phyloP scores from a whole-genome alignment of 2,329 filamentous ascomycete species.

The Alternaria brassicicola region DNA sequence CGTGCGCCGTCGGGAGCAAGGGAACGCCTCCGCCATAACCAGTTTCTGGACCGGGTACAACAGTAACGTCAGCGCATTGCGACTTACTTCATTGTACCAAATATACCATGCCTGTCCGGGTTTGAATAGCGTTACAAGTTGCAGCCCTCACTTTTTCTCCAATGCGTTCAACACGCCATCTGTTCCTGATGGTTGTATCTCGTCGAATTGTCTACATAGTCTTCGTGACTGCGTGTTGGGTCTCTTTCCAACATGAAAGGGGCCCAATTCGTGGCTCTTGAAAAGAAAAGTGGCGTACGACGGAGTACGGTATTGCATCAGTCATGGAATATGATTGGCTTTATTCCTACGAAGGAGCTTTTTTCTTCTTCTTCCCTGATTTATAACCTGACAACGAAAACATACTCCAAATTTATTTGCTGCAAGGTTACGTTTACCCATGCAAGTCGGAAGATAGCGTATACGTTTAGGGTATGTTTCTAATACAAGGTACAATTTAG shows the following conservation, averaged over 20 bases:
- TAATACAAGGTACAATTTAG: too few relatives aligned
- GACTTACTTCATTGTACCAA: not conserved
- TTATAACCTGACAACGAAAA: too few relatives aligned
- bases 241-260: not conserved
- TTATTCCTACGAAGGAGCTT: too few relatives aligned
- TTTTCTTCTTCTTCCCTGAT: too few relatives aligned
- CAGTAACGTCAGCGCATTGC: not conserved
- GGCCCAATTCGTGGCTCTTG: not conserved
- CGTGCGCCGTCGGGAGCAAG: not conserved
- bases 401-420: too few relatives aligned
- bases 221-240: not conserved
- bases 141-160: not conserved
- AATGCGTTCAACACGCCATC: not conserved
- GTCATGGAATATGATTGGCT: too few relatives aligned
- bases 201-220: not conserved
- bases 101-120: not conserved
- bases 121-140: not conserved
- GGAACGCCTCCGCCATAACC: not conserved
- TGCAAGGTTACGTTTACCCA: too few relatives aligned
- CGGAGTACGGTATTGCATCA: too few relatives aligned
- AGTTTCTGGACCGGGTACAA: not conserved
- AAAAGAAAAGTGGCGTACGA: not conserved
- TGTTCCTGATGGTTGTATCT: not conserved
- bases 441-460: too few relatives aligned
- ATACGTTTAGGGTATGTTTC: too few relatives aligned